phyloP scores from a whole-genome alignment of 495 filamentous ascomycete genomes.

The Thozetella sp. region DNA sequence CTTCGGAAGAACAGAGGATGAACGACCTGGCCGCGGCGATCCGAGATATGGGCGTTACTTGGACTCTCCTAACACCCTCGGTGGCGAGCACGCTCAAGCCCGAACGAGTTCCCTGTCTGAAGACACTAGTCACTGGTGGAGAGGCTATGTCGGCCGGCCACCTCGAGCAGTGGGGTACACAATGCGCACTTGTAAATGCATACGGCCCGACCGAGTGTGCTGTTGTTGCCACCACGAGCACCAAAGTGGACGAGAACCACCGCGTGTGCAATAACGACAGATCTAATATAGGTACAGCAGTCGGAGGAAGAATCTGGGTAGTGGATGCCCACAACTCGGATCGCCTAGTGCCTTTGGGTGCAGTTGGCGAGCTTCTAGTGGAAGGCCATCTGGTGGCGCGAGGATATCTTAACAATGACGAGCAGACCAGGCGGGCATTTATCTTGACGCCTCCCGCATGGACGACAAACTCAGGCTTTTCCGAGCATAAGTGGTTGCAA shows the following conservation, averaged over 20 bases:
- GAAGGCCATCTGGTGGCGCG: slow-evolving; percentile 40
- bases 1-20: slow-evolving; percentile 28
- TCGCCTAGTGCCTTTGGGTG: slow-evolving; percentile 49
- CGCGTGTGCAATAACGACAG: slow-evolving; percentile 12
- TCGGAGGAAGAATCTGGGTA: slow-evolving; percentile 54
- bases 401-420: slow-evolving; percentile 42
- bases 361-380: slow-evolving; percentile 42
- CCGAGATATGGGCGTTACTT: slow-evolving; percentile 20
- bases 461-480: slow-evolving; percentile 32
- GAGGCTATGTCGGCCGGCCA: slow-evolving; percentile 22
- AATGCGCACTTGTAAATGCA: slow-evolving; percentile 28
- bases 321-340: slow-evolving; percentile 51
- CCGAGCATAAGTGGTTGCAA: slow-evolving; percentile 3
- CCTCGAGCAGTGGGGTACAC: slow-evolving; percentile 25
- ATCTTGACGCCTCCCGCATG: slow-evolving; percentile 20
- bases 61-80: slow-evolving; percentile 45
- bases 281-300: slow-evolving; percentile 46
- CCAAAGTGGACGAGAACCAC: slow-evolving; percentile 18
- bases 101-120: background rate
- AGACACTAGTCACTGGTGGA: slow-evolving; percentile 22
- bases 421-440: slow-evolving; percentile 34
- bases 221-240: slow-evolving; percentile 26
- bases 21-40: slow-evolving; percentile 28
- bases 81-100: slow-evolving; percentile 32
- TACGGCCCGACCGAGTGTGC: slow-evolving; percentile 54